Conservation (phyloP, 2,329 filamentous ascomycete genomes). For the Rugonectria rugulosa region DNA sequence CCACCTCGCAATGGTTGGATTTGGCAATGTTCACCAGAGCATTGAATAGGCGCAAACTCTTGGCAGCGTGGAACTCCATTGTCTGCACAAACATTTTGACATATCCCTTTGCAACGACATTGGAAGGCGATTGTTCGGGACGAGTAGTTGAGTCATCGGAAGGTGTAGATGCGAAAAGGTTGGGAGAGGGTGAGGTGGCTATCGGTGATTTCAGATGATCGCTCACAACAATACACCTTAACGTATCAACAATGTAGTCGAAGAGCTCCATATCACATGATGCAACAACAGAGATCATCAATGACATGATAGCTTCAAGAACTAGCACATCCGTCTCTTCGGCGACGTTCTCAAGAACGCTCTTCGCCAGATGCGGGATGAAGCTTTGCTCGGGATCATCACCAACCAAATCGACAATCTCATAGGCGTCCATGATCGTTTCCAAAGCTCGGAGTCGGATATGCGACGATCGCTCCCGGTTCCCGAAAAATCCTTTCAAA, state of each 20-base stretch:
- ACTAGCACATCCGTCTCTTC: conserved; percentile 70
- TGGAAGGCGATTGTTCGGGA: conserved; percentile 64
- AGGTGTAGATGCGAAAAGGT: conserved; percentile 29
- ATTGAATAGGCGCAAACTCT: conserved; percentile 69
- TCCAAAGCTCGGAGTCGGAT: conserved; percentile 70
- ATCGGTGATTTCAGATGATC: conserved; percentile 56
- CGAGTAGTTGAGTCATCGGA: conserved; percentile 30
- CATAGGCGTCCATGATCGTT: conserved; percentile 65
- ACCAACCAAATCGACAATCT: conserved; percentile 65
- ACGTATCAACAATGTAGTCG: conserved; percentile 61
- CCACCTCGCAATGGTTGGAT: conserved; percentile 66
- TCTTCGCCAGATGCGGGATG: conserved; percentile 65
- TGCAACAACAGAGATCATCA: conserved; percentile 71
- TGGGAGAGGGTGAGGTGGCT: conserved; percentile 39
- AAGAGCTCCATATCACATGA: conserved; percentile 67
- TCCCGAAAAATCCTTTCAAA: conserved; percentile 68
- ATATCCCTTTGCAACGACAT: conserved; percentile 75
- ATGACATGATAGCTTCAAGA: conserved; percentile 69
- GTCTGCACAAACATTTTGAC: conserved; percentile 79
- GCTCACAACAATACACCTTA: conserved; percentile 58
- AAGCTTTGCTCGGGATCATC: conserved; percentile 65
- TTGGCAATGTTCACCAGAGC: conserved; percentile 70
- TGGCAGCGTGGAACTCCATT: conserved; percentile 70
- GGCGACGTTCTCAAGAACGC: conserved; percentile 67
- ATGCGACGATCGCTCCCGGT: conserved; percentile 65